A percentile compares a stretch with the other conserved stretches of the same genome.
phyloP scores from a whole-genome alignment of 129 eudicot genomes.

The Ambrosia artemisiifolia region DNA sequence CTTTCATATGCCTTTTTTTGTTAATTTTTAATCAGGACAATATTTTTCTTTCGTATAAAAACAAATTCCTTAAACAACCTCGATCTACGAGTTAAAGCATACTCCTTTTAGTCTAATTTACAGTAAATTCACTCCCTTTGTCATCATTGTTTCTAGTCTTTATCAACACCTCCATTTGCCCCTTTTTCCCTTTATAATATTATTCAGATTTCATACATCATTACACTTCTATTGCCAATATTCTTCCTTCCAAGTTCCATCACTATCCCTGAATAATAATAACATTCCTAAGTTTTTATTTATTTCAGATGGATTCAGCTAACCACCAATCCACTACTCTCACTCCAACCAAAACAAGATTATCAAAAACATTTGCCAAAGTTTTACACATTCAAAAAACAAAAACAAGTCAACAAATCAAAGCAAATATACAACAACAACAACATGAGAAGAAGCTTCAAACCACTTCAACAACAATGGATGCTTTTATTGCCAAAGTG shows the following conservation, averaged over 20 bases:
- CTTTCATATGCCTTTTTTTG: not conserved
- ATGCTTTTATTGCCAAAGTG: slow-evolving; percentile 65
- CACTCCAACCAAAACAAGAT: slow-evolving; percentile 48
- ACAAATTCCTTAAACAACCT: slow-evolving; percentile 21
- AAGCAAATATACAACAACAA: slow-evolving; percentile 19
- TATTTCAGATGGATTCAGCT: slow-evolving; percentile 69
- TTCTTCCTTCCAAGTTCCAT: not conserved
- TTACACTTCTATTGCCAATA: slow-evolving; percentile 2
- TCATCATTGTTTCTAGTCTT: slow-evolving; percentile 35
- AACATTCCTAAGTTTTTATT: not conserved
- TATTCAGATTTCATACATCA: slow-evolving; percentile 13
- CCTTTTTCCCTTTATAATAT: slow-evolving; percentile 12
- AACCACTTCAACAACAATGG: slow-evolving; percentile 29
- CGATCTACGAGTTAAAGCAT: slow-evolving; percentile 46
- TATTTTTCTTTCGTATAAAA: not conserved
- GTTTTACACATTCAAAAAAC: slow-evolving; percentile 50
- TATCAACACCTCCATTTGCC: slow-evolving; percentile 25
- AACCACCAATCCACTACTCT: slow-evolving; percentile 31
- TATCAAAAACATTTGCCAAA: slow-evolving; percentile 68
- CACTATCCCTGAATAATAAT: slow-evolving; percentile 7
- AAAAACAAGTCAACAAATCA: slow-evolving; percentile 27
- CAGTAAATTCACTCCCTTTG: slow-evolving; percentile 13
- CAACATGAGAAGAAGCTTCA: slow-evolving; percentile 42
- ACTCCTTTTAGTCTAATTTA: slow-evolving; percentile 43
- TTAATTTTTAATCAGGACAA: not conserved